Evolutionary conservation across 352 stramenopile genomes (phyloP).

Genomic region (Phytophthora pinifolia): DNA sequence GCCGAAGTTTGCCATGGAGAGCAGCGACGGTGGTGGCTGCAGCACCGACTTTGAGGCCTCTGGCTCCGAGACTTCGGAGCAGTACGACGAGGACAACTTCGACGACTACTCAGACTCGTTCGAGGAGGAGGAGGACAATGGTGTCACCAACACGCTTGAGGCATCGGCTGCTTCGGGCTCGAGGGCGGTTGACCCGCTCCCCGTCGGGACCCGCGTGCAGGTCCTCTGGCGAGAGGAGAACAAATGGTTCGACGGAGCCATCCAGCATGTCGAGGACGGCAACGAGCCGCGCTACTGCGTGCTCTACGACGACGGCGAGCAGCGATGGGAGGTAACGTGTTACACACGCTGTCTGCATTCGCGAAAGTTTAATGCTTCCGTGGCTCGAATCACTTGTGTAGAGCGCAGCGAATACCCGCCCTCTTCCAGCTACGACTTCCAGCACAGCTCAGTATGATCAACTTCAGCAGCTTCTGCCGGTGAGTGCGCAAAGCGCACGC

Average conservation of each 20-base stretch:
- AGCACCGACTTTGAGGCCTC: constrained; percentile 25
- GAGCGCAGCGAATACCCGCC: constrained; percentile 11
- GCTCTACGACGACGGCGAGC: constrained; percentile 52
- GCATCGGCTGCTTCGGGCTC: background rate
- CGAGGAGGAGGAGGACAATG: constrained; percentile 30
- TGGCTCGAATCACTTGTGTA: background rate
- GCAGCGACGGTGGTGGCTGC: constrained; percentile 12
- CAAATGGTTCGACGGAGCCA: constrained; percentile 47
- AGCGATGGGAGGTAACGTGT: constrained; percentile 39
- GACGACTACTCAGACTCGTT: constrained; percentile 60
- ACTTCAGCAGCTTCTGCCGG: constrained; percentile 33
- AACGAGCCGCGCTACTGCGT: constrained; percentile 29
- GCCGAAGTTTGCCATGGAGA: constrained; percentile 10
- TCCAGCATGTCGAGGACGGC: constrained; percentile 5
- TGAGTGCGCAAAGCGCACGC: constrained; percentile 1
- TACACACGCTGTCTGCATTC: background rate
- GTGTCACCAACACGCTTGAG: background rate
- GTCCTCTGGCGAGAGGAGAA: constrained; percentile 48
- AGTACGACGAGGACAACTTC: constrained; percentile 48
- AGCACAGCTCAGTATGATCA: constrained; percentile 26
- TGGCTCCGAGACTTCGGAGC: background rate
- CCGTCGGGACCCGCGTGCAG: constrained; percentile 36
- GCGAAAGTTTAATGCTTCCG: too few species aligned
- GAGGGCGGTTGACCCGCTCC: background rate
- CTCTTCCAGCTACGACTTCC: constrained; percentile 9